Base-by-base conservation (phyloP, 805 yeast species). In the Kazachstania psychrophila region DNA sequence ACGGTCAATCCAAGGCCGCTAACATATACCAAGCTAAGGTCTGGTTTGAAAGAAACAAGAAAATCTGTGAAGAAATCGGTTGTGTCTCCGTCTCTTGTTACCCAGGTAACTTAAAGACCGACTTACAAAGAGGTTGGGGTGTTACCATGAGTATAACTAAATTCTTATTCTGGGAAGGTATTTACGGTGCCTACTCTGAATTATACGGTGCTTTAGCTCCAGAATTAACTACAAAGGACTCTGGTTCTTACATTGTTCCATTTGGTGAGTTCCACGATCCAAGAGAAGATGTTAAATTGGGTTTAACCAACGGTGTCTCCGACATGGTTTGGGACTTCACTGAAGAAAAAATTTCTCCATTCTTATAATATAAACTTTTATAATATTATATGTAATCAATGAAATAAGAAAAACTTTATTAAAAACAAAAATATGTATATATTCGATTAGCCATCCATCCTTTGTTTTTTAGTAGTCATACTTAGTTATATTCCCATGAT, bases 1-100 rank as follows among this genome's bases (percentile, higher is more conserved):
- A 65, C 38, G 68, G 64, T 6, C 68, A 63, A 40, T 57, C 65
- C n/a, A 65, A 65, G 40, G 65, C 68, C 4, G 55, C 55, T 19
- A 53, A 52, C 28, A 49, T 59, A 13, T 41, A 53, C 6, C 64
- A 59, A 42, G 63, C 68, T 4, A 52, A 53, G 15, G 55, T 56
- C 3, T 65, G 67, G 64, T 49, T 59, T 6, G 38, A 43, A 4
- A 50, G 49, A 32, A 49, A 61, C 20, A 43, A 49, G 10, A 41
- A 46, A 11, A 35, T 31, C 3, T 50, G 45, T 14, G 47, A 47
- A n/a, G 41, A 47, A n/a, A 49, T 50, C 5, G 57, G 58, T 8
- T 52, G 61, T 32, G 49, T 58, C 12, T 56, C 61, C 18, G 52
- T 54, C 2, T 56, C 67, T 2, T 48, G 60, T 18, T 58, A 57